These are phyloP conservation scores for Planoprotostelium fungivorum DNA, from an alignment of 78 protist species.

Conservation along the genomic window DNA sequence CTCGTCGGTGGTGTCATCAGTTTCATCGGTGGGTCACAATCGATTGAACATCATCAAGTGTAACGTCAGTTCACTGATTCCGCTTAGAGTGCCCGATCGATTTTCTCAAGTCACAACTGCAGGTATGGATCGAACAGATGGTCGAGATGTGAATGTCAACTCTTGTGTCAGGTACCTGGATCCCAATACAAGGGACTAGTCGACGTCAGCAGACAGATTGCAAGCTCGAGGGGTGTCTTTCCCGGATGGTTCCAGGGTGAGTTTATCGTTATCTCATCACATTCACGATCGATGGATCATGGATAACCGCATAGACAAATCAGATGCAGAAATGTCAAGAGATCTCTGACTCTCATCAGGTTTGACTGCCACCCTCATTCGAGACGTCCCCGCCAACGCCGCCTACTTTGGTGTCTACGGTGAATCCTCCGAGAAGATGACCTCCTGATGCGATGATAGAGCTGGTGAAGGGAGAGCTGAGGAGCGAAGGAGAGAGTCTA, in stretches of 20 bases:
- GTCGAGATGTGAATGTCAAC: neutral
- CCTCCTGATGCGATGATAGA: neutral
- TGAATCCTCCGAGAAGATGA: neutral
- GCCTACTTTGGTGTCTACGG: constrained; percentile 57
- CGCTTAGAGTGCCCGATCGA: constrained; percentile 49
- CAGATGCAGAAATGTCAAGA: neutral
- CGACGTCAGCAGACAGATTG: constrained; percentile 40
- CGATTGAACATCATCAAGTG: neutral
- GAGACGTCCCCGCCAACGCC: constrained; percentile 61
- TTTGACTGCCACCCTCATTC: constrained; percentile 31
- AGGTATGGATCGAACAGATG: constrained; percentile 10
- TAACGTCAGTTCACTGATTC: neutral
- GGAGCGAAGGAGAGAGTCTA: neutral
- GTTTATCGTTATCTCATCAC: too few relatives aligned
- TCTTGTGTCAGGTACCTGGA: constrained; percentile 5
- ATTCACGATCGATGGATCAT: too few relatives aligned
- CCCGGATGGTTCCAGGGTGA: neutral
- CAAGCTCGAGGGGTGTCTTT: constrained; percentile 22
- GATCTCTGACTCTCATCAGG: constrained; percentile 7
- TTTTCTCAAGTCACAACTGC: constrained; percentile 54
- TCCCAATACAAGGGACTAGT: constrained; percentile 17
- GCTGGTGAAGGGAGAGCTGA: neutral
- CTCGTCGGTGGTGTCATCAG: constrained; percentile 47
- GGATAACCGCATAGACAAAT: too few relatives aligned
- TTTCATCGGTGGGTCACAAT: constrained; percentile 2